Evolutionary conservation across 1,284 basidiomycete genomes (phyloP).

Genomic region (Cutaneotrichosporon cutaneum): DNA sequence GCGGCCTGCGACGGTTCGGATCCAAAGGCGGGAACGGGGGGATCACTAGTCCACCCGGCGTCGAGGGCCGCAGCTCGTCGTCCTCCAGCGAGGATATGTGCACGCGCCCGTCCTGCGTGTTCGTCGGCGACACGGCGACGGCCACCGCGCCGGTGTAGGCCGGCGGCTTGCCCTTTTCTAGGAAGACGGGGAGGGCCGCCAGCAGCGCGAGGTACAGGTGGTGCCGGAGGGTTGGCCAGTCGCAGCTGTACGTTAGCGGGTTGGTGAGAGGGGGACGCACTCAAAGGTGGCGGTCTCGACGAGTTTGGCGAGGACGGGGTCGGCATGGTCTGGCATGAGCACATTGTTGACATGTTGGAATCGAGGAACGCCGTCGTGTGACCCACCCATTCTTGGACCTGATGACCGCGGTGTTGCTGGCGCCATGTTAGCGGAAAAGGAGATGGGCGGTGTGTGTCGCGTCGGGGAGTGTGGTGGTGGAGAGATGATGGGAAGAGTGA

Average conservation of each 20-base stretch:
- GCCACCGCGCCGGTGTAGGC: slow-evolving; percentile 9
- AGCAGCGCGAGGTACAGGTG: slow-evolving; percentile 27
- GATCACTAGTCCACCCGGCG: slow-evolving; percentile 66
- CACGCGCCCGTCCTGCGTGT: neutral
- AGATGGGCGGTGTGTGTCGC: neutral
- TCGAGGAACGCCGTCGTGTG: neutral
- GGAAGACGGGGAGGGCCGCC: slow-evolving; percentile 30
- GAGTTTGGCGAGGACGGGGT: slow-evolving; percentile 64
- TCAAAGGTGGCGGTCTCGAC: slow-evolving; percentile 68
- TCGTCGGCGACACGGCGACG: neutral
- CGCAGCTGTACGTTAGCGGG: slow-evolving; percentile 56
- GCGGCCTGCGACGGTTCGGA: slow-evolving; percentile 56
- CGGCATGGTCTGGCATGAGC: slow-evolving; percentile 48
- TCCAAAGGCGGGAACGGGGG: slow-evolving; percentile 72
- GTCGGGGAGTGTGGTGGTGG: neutral
- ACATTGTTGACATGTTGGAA: too few species aligned
- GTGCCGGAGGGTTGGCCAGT: slow-evolving; percentile 71
- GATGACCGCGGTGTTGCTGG: neutral
- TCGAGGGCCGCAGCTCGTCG: slow-evolving; percentile 38
- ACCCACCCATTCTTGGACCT: slow-evolving; percentile 3
- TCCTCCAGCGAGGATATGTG: neutral
- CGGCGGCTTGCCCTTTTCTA: slow-evolving; percentile 17
- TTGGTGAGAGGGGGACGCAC: slow-evolving; percentile 52
- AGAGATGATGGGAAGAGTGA: neutral
- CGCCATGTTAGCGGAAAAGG: neutral